Conservation (phyloP, 2,329 filamentous ascomycete genomes). For the Arachnopeziza araneosa region DNA sequence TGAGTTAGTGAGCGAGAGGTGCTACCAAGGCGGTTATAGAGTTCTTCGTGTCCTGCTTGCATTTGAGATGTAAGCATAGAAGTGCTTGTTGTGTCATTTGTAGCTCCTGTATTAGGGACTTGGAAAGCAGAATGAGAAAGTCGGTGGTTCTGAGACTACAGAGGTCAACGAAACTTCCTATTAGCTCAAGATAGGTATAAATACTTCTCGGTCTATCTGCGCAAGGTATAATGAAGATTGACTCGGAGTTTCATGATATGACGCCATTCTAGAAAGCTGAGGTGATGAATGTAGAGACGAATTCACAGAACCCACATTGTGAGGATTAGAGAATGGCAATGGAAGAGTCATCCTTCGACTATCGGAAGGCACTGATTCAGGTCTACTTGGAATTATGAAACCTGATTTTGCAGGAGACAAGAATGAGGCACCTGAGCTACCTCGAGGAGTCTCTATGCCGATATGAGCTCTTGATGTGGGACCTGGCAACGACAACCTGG, state of each 20-base stretch:
- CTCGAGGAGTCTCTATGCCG: background rate
- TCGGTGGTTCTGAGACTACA: background rate
- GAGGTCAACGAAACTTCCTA: background rate
- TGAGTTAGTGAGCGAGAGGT: background rate
- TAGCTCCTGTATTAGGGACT: background rate
- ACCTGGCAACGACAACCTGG: slow-evolving; percentile 2
- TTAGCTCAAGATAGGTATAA: background rate
- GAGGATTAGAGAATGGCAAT: background rate
- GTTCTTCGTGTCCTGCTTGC: background rate
- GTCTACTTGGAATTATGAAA: slow-evolving; percentile 20
- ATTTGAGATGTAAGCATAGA: slow-evolving; percentile 2
- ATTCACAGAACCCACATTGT: slow-evolving; percentile 1
- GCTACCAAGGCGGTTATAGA: background rate
- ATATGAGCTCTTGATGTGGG: slow-evolving; percentile 6
- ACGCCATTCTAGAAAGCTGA: background rate
- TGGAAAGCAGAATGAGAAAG: slow-evolving; percentile 5
- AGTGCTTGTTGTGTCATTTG: background rate
- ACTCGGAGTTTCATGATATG: background rate
- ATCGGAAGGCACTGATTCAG: slow-evolving; percentile 9
- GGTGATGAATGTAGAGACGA: background rate
- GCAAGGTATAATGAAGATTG: slow-evolving; percentile 8
- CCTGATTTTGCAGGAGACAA: slow-evolving; percentile 3
- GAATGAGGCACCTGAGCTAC: background rate
- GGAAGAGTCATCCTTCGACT: background rate
- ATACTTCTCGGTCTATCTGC: slow-evolving; percentile 19